Evolutionary conservation across 352 stramenopile species (phyloP).

Genomic region (Globisporangium abappressorium): DNA sequence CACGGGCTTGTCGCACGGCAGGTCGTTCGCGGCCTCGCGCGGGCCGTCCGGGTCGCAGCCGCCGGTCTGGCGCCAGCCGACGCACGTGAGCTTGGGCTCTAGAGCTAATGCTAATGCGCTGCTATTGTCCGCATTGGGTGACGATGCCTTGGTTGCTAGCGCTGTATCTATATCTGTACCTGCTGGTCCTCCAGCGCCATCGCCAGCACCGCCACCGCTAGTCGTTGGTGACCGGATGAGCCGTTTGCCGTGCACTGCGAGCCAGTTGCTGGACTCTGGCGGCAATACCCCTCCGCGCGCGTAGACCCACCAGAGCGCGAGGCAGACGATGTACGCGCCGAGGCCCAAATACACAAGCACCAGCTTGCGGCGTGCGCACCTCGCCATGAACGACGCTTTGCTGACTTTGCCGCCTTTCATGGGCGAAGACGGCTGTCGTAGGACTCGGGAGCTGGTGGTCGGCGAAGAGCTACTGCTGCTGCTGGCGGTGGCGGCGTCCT

Average conservation of each 20-base stretch:
- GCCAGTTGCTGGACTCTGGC: conserved; percentile 6
- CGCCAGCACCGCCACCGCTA: neutral
- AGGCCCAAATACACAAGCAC: conserved; percentile 3
- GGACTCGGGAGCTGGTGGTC: neutral
- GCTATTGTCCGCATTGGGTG: neutral
- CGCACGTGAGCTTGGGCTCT: conserved; percentile 24
- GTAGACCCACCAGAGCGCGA: conserved; percentile 14
- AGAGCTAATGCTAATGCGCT: neutral
- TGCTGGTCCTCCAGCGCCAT: neutral
- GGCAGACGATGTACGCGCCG: conserved; percentile 6
- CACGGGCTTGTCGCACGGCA: conserved; percentile 27
- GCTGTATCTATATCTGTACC: neutral
- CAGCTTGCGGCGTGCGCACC: conserved; percentile 6
- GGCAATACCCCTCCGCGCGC: neutral
- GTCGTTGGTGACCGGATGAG: neutral
- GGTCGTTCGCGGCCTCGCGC: conserved; percentile 29
- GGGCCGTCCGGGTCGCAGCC: conserved; percentile 34
- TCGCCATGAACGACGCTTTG: neutral
- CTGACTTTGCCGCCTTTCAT: neutral
- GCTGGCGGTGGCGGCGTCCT: neutral
- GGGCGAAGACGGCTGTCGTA: neutral
- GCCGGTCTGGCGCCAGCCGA: conserved; percentile 45
- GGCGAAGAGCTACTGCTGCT: neutral
- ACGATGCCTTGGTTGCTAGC: neutral
- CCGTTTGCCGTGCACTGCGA: conserved; percentile 7